Conservation (phyloP, 495 filamentous ascomycete species). For the Tuber borchii region DNA sequence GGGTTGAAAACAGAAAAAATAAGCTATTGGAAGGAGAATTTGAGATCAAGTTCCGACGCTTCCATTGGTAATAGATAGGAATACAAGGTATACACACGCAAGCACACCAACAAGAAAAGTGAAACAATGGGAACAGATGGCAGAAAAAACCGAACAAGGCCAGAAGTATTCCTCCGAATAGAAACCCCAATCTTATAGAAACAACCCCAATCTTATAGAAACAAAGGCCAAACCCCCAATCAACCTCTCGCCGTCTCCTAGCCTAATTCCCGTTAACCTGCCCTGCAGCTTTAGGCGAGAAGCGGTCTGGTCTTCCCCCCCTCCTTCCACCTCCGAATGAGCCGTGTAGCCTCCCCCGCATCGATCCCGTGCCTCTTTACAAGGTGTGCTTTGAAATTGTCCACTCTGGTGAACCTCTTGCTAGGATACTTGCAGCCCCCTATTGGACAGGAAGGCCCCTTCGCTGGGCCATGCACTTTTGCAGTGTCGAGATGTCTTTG, state of each 20-base stretch:
- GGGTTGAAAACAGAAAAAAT: too few relatives aligned
- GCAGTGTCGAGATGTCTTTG: neutral
- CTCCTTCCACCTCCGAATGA: neutral
- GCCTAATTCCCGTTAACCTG: too few relatives aligned
- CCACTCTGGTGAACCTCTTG: neutral
- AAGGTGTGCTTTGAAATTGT: neutral
- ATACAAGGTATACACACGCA: too few relatives aligned
- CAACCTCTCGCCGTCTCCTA: too few relatives aligned
- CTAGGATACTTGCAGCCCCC: neutral
- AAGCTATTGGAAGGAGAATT: too few relatives aligned
- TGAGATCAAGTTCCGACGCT: neutral
- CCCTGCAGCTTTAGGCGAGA: neutral
- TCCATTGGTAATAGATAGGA: neutral
- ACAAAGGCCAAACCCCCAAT: too few relatives aligned
- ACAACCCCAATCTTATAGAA: too few relatives aligned
- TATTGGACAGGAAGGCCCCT: neutral
- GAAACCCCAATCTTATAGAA: neutral
- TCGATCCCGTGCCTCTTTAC: neutral
- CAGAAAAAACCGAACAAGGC: too few relatives aligned
- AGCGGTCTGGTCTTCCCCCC: neutral
- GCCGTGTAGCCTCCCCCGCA: neutral
- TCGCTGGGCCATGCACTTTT: neutral
- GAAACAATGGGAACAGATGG: too few relatives aligned
- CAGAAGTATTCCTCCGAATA: too few relatives aligned
- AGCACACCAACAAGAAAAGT: too few relatives aligned